These are phyloP conservation scores for Jatropha curcas DNA, from an alignment of 345 rosid species.

Conservation along the genomic window DNA sequence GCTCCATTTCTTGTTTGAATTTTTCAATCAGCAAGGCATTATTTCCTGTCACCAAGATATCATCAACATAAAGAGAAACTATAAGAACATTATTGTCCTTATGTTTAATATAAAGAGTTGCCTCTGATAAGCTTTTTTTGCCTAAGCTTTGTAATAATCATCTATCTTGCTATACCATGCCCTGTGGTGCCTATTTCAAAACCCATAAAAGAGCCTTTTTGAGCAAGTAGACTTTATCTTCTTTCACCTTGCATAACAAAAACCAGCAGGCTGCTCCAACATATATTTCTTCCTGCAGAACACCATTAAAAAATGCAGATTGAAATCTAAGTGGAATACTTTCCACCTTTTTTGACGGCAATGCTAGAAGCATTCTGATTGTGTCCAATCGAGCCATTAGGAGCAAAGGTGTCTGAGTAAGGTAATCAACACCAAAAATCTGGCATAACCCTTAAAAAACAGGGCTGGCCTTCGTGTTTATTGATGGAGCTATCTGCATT, in stretches of 20 bases:
- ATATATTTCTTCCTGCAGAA: not conserved
- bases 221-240: not conserved
- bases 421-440: too few species aligned
- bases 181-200: not conserved
- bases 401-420: too few species aligned
- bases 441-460: too few species aligned
- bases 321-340: not conserved
- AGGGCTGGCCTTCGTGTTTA: too few species aligned
- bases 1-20: not conserved
- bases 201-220: not conserved
- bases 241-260: not conserved
- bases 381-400: too few species aligned
- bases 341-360: not conserved
- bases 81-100: too few species aligned
- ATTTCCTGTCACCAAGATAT: not conserved
- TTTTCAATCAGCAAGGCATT: not conserved
- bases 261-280: not conserved
- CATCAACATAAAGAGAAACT: too few species aligned
- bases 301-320: not conserved
- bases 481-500: too few species aligned
- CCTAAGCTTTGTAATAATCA: not conserved
- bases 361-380: not conserved
- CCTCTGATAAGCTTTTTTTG: too few species aligned
- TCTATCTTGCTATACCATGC: not conserved
- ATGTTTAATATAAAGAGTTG: too few species aligned